These are phyloP conservation scores for Hanseniaspora sp. DNA, from an alignment of 1,139 yeast genomes.

Conservation along the genomic window DNA sequence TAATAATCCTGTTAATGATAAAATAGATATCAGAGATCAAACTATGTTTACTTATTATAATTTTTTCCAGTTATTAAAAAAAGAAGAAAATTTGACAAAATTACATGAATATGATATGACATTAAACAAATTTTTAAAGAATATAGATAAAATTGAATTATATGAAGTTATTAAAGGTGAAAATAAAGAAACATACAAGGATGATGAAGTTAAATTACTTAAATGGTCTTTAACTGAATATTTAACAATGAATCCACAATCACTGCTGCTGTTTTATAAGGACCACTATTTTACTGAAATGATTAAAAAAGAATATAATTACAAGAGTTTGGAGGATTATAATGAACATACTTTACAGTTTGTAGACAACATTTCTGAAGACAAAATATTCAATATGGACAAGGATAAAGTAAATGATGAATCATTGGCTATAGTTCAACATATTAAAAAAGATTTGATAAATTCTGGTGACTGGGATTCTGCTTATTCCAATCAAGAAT, in stretches of 20 bases:
- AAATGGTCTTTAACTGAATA: slow-evolving; percentile 6
- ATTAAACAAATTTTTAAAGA: not conserved
- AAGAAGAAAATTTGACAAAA: not conserved
- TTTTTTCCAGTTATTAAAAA: slow-evolving; percentile 5
- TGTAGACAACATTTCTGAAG: not conserved
- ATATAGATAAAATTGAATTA: not conserved
- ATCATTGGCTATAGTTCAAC: not conserved
- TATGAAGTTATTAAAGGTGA: slow-evolving; percentile 2
- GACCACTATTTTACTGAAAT: not conserved
- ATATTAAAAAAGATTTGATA: not conserved
- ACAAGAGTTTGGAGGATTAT: not conserved
- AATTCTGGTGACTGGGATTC: not conserved
- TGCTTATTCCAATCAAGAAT: not conserved
- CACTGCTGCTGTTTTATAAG: slow-evolving; percentile 1
- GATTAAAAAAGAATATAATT: not conserved
- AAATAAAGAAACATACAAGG: not conserved
- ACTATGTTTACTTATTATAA: slow-evolving; percentile 5
- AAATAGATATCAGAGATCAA: not conserved
- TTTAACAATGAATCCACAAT: slow-evolving; percentile 1
- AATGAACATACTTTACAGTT: not conserved
- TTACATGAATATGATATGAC: not conserved
- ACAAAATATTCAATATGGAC: not conserved
- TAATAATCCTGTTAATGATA: not conserved
- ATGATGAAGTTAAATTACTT: not conserved
- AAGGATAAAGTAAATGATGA: not conserved